Conservation (phyloP, 495 filamentous ascomycete species). For the Podospora comata region DNA sequence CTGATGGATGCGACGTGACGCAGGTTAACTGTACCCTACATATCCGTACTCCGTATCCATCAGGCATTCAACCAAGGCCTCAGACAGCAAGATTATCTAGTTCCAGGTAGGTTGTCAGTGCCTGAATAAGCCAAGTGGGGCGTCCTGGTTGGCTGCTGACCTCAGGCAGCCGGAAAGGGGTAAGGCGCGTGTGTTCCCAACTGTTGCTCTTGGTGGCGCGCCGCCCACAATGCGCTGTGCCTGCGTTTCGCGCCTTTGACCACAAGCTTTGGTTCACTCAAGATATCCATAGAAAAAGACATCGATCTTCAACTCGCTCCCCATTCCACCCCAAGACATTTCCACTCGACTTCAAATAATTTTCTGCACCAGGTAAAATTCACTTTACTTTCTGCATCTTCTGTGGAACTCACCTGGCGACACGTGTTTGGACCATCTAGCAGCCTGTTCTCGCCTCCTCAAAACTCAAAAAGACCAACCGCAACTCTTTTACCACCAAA, state of each 20-base stretch:
- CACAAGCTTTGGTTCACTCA: not conserved
- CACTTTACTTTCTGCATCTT: not conserved
- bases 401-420: not conserved
- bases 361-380: not conserved
- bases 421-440: not conserved
- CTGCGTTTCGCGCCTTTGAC: not conserved
- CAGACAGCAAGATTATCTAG: too few species aligned
- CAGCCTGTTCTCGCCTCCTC: not conserved
- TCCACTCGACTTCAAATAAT: not conserved
- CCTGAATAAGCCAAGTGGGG: slow-evolving; percentile 7
- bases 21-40: not conserved
- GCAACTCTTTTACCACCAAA: not conserved
- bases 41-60: too few species aligned
- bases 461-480: not conserved
- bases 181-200: not conserved
- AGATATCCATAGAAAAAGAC: not conserved
- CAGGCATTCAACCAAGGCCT: too few species aligned
- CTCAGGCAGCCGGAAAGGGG: not conserved
- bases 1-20: slow-evolving; percentile 11
- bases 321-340: not conserved
- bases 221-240: not conserved
- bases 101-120: slow-evolving; percentile 2
- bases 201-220: not conserved
- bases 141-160: not conserved
- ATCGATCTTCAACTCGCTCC: not conserved